A percentile compares a stretch with the other conserved stretches of the same genome.
phyloP scores from a whole-genome alignment of 2,329 filamentous ascomycete species.

The Lomentospora prolificans region DNA sequence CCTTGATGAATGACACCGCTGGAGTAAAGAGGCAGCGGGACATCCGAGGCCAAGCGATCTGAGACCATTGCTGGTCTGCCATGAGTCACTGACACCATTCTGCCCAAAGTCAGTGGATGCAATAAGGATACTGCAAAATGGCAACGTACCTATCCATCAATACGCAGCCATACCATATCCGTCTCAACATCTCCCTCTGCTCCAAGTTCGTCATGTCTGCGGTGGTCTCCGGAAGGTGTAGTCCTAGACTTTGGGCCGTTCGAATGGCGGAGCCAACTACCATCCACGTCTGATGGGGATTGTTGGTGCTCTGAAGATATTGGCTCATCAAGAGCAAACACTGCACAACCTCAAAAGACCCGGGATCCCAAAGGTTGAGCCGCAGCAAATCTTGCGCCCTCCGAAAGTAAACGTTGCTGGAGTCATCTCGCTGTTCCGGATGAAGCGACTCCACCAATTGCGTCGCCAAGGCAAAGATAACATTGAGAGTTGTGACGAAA shows the following conservation, averaged over 20 bases:
- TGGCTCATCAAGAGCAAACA: conserved; percentile 36
- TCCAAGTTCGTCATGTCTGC: conserved; percentile 13
- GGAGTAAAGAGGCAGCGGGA: conserved; percentile 17
- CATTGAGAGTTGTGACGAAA: conserved; percentile 33
- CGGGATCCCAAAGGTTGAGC: conserved; percentile 30
- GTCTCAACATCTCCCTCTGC: conserved; percentile 19
- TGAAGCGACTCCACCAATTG: conserved; percentile 31
- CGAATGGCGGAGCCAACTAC: conserved; percentile 34
- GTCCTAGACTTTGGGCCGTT: conserved; percentile 34
- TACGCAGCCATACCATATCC: conserved; percentile 27
- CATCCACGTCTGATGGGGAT: conserved; percentile 39
- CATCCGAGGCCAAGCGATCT: conserved; percentile 15
- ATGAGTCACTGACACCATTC: conserved; percentile 25
- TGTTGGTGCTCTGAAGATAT: conserved; percentile 37
- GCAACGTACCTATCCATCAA: conserved; percentile 26
- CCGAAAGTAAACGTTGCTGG: conserved; percentile 30
- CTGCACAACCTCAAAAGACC: conserved; percentile 33
- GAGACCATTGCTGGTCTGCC: conserved; percentile 27
- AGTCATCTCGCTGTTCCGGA: conserved; percentile 26
- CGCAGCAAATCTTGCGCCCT: conserved; percentile 31
- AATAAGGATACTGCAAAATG: too few relatives aligned
- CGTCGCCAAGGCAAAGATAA: conserved; percentile 34
- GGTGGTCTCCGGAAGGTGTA: conserved; percentile 31
- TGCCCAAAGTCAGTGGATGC: conserved; percentile 9
- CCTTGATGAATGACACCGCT: not conserved